These are phyloP conservation scores for Pholiota molesta DNA, from an alignment of 768 basidiomycete species.

Conservation along the genomic window DNA sequence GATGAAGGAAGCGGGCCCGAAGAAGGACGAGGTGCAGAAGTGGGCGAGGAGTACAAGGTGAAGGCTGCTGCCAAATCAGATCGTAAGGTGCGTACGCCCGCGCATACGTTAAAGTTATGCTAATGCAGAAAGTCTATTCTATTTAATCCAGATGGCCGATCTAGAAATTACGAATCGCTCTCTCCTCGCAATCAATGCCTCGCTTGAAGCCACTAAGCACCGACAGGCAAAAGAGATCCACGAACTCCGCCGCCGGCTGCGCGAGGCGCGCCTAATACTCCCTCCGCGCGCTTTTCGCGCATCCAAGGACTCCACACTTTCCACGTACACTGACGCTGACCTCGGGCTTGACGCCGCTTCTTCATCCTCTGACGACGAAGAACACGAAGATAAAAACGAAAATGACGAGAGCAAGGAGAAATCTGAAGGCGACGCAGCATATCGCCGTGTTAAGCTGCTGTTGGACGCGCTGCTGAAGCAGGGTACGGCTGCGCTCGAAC, in stretches of 20 bases:
- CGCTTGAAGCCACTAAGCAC: slow-evolving; percentile 79
- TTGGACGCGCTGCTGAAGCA: slow-evolving; percentile 63
- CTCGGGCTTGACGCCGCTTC: slow-evolving; percentile 39
- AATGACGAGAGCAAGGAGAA: slow-evolving; percentile 38
- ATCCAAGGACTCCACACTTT: slow-evolving; percentile 46
- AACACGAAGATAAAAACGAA: slow-evolving; percentile 47
- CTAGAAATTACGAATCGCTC: slow-evolving; percentile 90
- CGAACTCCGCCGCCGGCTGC: slow-evolving; percentile 78
- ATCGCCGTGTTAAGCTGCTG: slow-evolving; percentile 63
- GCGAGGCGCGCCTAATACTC: slow-evolving; percentile 79
- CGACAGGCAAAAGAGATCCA: slow-evolving; percentile 85
- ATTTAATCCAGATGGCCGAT: slow-evolving; percentile 73
- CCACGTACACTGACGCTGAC: slow-evolving; percentile 32
- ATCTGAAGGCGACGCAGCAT: slow-evolving; percentile 52
- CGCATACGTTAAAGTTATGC: neutral
- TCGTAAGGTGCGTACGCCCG: slow-evolving; percentile 64
- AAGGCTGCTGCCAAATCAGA: slow-evolving; percentile 82
- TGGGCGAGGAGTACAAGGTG: slow-evolving; percentile 50
- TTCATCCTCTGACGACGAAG: slow-evolving; percentile 32
- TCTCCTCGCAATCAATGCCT: slow-evolving; percentile 80
- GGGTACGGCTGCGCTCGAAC: slow-evolving; percentile 66
- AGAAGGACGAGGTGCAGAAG: neutral
- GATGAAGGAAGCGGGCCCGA: slow-evolving; percentile 31
- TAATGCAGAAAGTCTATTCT: slow-evolving; percentile 7
- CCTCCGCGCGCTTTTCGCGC: slow-evolving; percentile 66